Evolutionary conservation across 139 green algal genomes (phyloP), one percentile per base, ranked within the genome.

Genomic region (Desmodesmus armatus): DNA sequence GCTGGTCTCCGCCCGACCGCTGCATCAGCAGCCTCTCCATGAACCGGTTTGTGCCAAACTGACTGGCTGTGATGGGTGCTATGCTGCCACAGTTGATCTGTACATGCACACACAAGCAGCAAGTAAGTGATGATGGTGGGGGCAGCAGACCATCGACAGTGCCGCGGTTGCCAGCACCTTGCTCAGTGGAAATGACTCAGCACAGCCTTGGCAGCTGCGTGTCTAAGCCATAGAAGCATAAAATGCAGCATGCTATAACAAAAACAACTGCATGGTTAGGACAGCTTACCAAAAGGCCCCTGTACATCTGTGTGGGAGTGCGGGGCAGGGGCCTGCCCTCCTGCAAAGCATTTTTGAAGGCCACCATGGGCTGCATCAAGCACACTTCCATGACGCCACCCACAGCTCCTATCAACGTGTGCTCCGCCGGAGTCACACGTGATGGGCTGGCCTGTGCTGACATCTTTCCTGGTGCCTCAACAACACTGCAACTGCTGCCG

Each of bases 341-440:
- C 62, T 96, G 93, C 58, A 98, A 73, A 3, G 95, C 96, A 66
- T 98, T 98, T 83, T 98, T 98, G 44, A 98, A 90, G 3, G 89
- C 94, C 35, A 98, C 91, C 15, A 95, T 96, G 0, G 96, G 96
- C 88, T 98, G 94, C 92, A 96, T 96, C 17, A 96, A 80, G 35
- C 69, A 86, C 2, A 96, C 93, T 70, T 98, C 95, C 9, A 94
- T 51, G 0, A 95, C 65, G 0, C 92, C 94, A 4, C 92, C 91
- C 7, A 95, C 19, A 0, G 81, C 94, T 0, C 95, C 95, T 44
- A 98, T 98, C 3, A 79, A 80, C 0, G 95, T 98, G 82, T 98
- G 93, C 67, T 98, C 94, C 39, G 55, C 15, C 7, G 80, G 69
- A 15, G 80, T 86, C 80, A 86, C 80, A 19, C 49, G 75, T 25